Conservation (phyloP, 257 asterid species). For the Lavandula angustifolia region DNA sequence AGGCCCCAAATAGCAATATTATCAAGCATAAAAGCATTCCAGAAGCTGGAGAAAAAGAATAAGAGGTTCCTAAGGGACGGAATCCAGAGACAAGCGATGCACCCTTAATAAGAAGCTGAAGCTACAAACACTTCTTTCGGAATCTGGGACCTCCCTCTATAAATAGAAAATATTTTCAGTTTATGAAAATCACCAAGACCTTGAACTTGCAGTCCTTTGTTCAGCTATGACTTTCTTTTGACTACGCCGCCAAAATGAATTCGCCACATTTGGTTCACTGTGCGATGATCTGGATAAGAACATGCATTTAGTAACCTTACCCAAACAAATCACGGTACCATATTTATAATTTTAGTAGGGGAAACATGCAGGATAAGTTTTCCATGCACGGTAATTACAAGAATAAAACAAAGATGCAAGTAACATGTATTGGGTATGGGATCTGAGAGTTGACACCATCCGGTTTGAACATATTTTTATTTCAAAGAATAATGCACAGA, state of each 20-base stretch:
- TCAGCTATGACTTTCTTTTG: slow-evolving; percentile 71
- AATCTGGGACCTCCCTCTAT: slow-evolving; percentile 9
- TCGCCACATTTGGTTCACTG: slow-evolving; percentile 71
- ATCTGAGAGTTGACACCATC: not conserved
- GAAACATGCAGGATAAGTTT: not conserved
- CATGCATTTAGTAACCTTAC: slow-evolving; percentile 23
- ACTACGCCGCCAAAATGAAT: slow-evolving; percentile 70
- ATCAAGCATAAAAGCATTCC: slow-evolving; percentile 13
- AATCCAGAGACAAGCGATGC: slow-evolving; percentile 2
- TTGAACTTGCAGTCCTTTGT: slow-evolving; percentile 69
- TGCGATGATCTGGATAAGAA: slow-evolving; percentile 60
- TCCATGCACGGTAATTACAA: not conserved
- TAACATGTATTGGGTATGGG: slow-evolving; percentile 19
- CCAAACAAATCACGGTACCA: slow-evolving; percentile 18
- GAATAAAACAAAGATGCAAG: slow-evolving; percentile 18
- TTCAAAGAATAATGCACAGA: slow-evolving; percentile 13
- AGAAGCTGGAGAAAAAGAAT: slow-evolving; percentile 14
- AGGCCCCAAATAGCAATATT: not conserved
- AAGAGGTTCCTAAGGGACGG: slow-evolving; percentile 6
- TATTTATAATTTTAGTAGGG: slow-evolving; percentile 12
- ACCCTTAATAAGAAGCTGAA: slow-evolving; percentile 24
- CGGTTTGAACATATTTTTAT: not conserved
- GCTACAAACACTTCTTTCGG: slow-evolving; percentile 24
- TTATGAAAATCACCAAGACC: slow-evolving; percentile 45
- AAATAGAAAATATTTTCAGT: not conserved